phyloP scores from a whole-genome alignment of 2,329 filamentous ascomycete genomes.

The Aspergillus pseudoviridinutans region DNA sequence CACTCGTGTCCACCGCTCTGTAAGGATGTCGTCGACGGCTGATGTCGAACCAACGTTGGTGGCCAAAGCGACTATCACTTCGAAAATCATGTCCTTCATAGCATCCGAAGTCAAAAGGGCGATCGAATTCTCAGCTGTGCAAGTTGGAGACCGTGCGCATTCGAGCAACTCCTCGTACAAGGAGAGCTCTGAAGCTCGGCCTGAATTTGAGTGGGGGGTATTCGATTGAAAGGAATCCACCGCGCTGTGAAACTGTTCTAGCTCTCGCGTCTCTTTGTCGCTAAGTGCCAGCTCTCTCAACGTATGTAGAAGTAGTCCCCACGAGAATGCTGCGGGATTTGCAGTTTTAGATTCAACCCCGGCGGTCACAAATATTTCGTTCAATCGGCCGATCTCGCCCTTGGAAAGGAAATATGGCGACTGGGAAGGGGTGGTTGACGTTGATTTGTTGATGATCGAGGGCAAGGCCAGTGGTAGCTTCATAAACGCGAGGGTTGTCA shows the following conservation, averaged over 20 bases:
- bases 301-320: slow-evolving; percentile 70
- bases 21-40: slow-evolving; percentile 48
- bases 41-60: slow-evolving; percentile 46
- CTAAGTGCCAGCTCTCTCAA: slow-evolving; percentile 62
- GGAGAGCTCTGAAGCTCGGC: slow-evolving; percentile 33
- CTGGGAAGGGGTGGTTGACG: slow-evolving; percentile 27
- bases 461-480: slow-evolving; percentile 61
- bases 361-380: slow-evolving; percentile 63
- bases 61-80: slow-evolving; percentile 44
- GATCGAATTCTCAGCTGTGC: slow-evolving; percentile 45
- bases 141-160: slow-evolving; percentile 35
- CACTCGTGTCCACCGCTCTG: slow-evolving; percentile 60
- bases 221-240: slow-evolving; percentile 39
- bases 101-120: slow-evolving; percentile 45
- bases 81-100: slow-evolving; percentile 47
- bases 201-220: slow-evolving; percentile 27
- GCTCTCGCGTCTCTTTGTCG: slow-evolving; percentile 53
- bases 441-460: slow-evolving; percentile 40
- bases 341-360: slow-evolving; percentile 57
- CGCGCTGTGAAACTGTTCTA: slow-evolving; percentile 40
- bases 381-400: slow-evolving; percentile 67
- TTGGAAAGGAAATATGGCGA: slow-evolving; percentile 65
- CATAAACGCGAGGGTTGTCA: slow-evolving; percentile 68
- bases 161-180: slow-evolving; percentile 49
- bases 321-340: slow-evolving; percentile 72